Base-by-base conservation (phyloP, 225 moss, liverwort and hornwort genomes). In the Marchantia polymorpha region DNA sequence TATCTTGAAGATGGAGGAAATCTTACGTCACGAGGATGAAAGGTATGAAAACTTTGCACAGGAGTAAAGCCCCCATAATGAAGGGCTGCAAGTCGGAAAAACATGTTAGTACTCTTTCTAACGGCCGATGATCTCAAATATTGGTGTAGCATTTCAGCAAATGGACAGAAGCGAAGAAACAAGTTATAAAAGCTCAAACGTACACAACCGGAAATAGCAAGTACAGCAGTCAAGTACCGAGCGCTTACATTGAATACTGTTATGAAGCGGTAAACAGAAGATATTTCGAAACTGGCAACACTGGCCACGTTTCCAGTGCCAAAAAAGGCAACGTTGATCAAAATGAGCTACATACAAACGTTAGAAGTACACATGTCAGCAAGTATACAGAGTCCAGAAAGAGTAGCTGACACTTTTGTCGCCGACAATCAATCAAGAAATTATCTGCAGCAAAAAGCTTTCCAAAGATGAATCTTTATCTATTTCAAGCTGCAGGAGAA, bases 281-380 rank as follows among this genome's bases (percentile, higher is more conserved):
- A 99, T 80, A 99, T 95, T 71, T 99, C 97, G 81, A 99, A 99
- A 85, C 97, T 99, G 76, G 97, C 97, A 27, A 99, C 83, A 82
- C 97, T 99, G 60, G 97, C 97, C 82, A 99, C 93, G 72, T 99
- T 95, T 74, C 97, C 95, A 47, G 97, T 99, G 75, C 97, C 97
- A 81, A 99, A 99, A 77, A 99, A 99, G 29, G 97, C 97, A 52
- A 85, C 97, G 70, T 99, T 99, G 72, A 99, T 90, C 81, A 99
- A 86, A 53, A 95, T 85, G 58, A 99, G 88, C 97, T 97, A 66
- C 48, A 67, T 31, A 73, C 23, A 50, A 7, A 71, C 50, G 71
- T 51, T 65, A 69, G 19, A 69, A 0, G 22, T 8, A 7, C 46
- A 27, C 6, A 39, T 47, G 69, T 46, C 16, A 69, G 69, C 69